Evolutionary conservation across 2,329 filamentous ascomycete genomes (phyloP).

Genomic region (Exophiala spinifera): DNA sequence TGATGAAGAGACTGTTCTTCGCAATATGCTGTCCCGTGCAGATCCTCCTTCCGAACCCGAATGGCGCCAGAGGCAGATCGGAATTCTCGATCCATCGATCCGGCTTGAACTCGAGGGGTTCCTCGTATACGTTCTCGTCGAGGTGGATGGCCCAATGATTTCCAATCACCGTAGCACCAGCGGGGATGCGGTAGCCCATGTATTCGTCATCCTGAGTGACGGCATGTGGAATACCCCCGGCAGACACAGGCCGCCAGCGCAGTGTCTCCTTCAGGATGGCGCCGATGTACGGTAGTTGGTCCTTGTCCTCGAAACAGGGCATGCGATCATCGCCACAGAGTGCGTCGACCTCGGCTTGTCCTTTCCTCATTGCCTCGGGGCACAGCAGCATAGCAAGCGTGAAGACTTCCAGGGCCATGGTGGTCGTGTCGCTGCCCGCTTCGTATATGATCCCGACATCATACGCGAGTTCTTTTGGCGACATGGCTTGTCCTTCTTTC

Average conservation of each 20-base stretch:
- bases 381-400: slow-evolving; percentile 31
- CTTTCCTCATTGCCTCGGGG: slow-evolving; percentile 20
- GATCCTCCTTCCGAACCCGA: slow-evolving; percentile 54
- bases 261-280: slow-evolving; percentile 34
- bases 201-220: slow-evolving; percentile 49
- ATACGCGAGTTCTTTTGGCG: slow-evolving; percentile 44
- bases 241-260: slow-evolving; percentile 41
- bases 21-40: slow-evolving; percentile 40
- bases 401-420: slow-evolving; percentile 33
- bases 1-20: slow-evolving; percentile 46
- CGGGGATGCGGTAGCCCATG: slow-evolving; percentile 49
- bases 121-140: slow-evolving; percentile 26
- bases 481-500: slow-evolving; percentile 42
- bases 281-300: slow-evolving; percentile 33
- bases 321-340: slow-evolving; percentile 31
- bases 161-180: slow-evolving; percentile 42
- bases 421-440: slow-evolving; percentile 33
- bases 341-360: slow-evolving; percentile 36
- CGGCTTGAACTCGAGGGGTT: background rate
- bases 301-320: slow-evolving; percentile 37
- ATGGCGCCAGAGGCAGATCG: slow-evolving; percentile 49
- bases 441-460: slow-evolving; percentile 39
- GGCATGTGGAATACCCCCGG: slow-evolving; percentile 30
- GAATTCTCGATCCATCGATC: slow-evolving; percentile 30
- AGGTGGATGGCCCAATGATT: slow-evolving; percentile 46